These are phyloP conservation scores for Scutellaria barbata DNA, from an alignment of 257 asterid species.

Conservation along the genomic window DNA sequence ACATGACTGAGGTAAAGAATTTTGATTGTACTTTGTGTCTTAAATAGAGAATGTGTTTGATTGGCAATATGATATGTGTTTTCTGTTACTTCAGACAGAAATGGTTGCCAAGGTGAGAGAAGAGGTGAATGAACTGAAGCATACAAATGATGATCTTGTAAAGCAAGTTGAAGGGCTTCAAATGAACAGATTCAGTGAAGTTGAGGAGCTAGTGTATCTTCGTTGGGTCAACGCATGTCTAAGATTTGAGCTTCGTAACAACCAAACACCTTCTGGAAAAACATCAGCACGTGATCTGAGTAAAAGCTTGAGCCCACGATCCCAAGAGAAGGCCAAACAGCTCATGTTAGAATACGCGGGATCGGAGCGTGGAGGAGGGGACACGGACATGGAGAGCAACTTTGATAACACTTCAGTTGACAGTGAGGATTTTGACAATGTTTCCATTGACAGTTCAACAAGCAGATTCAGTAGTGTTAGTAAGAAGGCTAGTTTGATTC, in stretches of 20 bases:
- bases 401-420: conserved; percentile 83
- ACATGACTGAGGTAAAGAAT: conserved; percentile 78
- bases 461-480: conserved; percentile 74
- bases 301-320: conserved; percentile 82
- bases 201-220: conserved; percentile 94
- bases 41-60: not conserved
- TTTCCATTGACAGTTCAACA: conserved; percentile 70
- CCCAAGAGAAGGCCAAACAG: conserved; percentile 87
- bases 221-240: conserved; percentile 98
- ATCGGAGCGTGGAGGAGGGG: conserved; percentile 95
- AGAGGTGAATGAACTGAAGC: conserved; percentile 69
- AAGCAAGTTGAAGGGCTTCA: conserved; percentile 98
- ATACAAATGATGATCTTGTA: conserved; percentile 78
- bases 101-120: conserved; percentile 83
- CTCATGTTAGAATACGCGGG: conserved; percentile 91
- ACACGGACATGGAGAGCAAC: conserved; percentile 89
- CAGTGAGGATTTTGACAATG: conserved; percentile 85
- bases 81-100: conserved; percentile 65
- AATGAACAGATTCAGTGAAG: conserved; percentile 95
- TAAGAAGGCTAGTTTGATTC: conserved; percentile 77
- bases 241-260: conserved; percentile 86
- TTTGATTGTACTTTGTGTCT: not conserved
- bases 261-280: conserved; percentile 79
- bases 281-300: conserved; percentile 83
- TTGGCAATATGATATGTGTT: conserved; percentile 4